Evolutionary conservation across 257 asterid species (phyloP).

Genomic region (Solanum sparsipilum): DNA sequence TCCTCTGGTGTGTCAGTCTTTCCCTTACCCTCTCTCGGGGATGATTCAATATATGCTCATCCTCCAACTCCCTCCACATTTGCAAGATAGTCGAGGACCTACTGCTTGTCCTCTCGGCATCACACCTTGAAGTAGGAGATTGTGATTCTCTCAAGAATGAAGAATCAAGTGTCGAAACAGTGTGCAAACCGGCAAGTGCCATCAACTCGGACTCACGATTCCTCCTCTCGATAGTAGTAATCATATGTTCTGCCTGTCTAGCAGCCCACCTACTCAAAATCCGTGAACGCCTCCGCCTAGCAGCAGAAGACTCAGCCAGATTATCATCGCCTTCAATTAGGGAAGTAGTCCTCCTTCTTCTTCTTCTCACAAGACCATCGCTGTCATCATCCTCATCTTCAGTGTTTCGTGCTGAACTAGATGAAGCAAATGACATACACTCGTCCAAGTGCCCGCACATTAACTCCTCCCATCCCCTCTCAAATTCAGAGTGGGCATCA

Average conservation of each 20-base stretch:
- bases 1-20: constrained; percentile 63
- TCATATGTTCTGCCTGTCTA: constrained; percentile 83
- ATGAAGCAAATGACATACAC: constrained; percentile 72
- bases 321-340: constrained; percentile 89
- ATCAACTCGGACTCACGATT: constrained; percentile 77
- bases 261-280: constrained; percentile 82
- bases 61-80: constrained; percentile 96
- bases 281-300: constrained; percentile 76
- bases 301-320: constrained; percentile 91
- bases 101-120: constrained; percentile 70
- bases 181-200: constrained; percentile 85
- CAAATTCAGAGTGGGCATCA: constrained; percentile 55
- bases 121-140: constrained; percentile 64
- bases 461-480: constrained; percentile 84
- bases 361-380: constrained; percentile 46
- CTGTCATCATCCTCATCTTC: constrained; percentile 79
- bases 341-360: constrained; percentile 61
- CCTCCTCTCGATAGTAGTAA: constrained; percentile 80
- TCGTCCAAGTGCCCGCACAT: constrained; percentile 83
- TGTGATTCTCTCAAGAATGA: constrained; percentile 82
- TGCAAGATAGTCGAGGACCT: constrained; percentile 73
- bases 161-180: constrained; percentile 82
- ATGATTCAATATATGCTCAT: constrained; percentile 50
- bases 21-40: constrained; percentile 67
- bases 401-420: constrained; percentile 52